Evolutionary conservation across 495 filamentous ascomycete genomes (phyloP).

Genomic region (Penicillium fimorum): DNA sequence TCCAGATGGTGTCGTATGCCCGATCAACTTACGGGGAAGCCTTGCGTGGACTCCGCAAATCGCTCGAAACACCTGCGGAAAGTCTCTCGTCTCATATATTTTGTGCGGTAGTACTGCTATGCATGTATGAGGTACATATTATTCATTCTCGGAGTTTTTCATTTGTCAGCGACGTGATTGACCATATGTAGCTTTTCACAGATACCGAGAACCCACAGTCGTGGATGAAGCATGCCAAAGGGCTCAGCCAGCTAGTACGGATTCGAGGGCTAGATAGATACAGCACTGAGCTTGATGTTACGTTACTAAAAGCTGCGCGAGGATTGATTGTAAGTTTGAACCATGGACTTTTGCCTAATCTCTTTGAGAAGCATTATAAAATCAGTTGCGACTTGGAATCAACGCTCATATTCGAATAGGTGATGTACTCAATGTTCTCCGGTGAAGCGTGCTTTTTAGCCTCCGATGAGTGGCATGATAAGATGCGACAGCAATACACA

Average conservation of each 20-base stretch:
- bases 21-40: slow-evolving; percentile 32
- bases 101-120: slow-evolving; percentile 35
- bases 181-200: slow-evolving; percentile 29
- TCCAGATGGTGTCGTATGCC: slow-evolving; percentile 32
- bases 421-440: slow-evolving; percentile 40
- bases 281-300: slow-evolving; percentile 25
- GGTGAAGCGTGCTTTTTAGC: slow-evolving; percentile 33
- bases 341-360: neutral
- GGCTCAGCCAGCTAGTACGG: slow-evolving; percentile 30
- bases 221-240: slow-evolving; percentile 42
- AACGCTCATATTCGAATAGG: slow-evolving; percentile 15
- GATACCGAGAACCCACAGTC: slow-evolving; percentile 31
- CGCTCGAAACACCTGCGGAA: slow-evolving; percentile 26
- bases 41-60: slow-evolving; percentile 25
- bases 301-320: slow-evolving; percentile 32
- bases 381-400: neutral
- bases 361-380: neutral
- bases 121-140: slow-evolving; percentile 34
- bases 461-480: slow-evolving; percentile 31
- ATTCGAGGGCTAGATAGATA: slow-evolving; percentile 31
- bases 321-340: slow-evolving; percentile 31
- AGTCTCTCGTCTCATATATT: slow-evolving; percentile 32
- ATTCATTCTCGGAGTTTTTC: neutral
- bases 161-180: neutral
- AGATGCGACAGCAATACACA: slow-evolving; percentile 29